Base-by-base conservation (phyloP, 2,329 filamentous ascomycete genomes). In the Verticillium nonalfalfae region DNA sequence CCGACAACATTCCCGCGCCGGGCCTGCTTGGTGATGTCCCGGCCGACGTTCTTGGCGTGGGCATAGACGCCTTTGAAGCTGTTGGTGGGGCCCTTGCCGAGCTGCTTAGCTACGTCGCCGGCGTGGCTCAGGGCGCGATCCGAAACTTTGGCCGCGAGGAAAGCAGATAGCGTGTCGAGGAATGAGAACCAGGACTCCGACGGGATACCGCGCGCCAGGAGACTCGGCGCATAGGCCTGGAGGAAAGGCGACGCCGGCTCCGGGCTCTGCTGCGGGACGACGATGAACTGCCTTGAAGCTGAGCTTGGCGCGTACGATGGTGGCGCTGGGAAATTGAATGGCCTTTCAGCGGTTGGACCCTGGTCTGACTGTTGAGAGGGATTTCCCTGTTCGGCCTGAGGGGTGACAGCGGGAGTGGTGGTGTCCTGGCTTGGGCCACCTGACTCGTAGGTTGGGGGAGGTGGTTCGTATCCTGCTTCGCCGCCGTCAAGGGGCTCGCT, bases 121-220 rank as follows among this genome's bases (percentile, higher is more conserved):
- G 77, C 78, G 62, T 80, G 78, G 35, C 71, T 72, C 18, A 80
- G 61, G 6, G 79, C 78, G 2, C 76, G 74, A 58, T 78, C 75
- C 0, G 76, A 75, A 0, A 81, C 76, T 21, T 73, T 78, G 58
- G 79, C 78, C 0, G 74, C 72, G 6, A 81, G 72, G 61, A 81
- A 81, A 1, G 76, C 79, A 0, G 79, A 81, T 2, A 79, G 67
- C 7, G 79, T 79, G 18, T 71, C 65, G 1, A 76, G 60, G 15
- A 76, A 75, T 0, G 74, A 71, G 9, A 60, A 57, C 74, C 74
- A 77, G 0, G 72, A 69, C n/a, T 70, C 66, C 7, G 69, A 61
- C 0, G 74, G 71, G 61, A 77, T 73, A 50, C 74, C 79, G 39
- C 73, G 71, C 15, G 68, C 63, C 0, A 80, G 73, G 0, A 81